A percentile compares a stretch with the other conserved stretches of the same genome.
Conservation (phyloP, 192 early-diverging fungal species). For the Phlyctochytrium bullatum region DNA sequence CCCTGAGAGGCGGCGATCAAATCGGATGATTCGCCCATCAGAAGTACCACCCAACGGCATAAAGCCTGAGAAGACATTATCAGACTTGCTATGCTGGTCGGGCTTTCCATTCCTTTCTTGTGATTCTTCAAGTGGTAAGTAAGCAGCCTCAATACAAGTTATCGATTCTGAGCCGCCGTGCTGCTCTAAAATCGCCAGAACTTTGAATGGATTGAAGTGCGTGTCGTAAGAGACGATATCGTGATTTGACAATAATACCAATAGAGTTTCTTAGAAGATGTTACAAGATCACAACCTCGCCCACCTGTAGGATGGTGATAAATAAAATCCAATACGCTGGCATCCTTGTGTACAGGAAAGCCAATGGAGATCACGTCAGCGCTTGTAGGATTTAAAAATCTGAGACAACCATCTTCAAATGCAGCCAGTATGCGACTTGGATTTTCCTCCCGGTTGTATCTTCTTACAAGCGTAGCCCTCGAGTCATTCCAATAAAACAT, state of each 20-base stretch:
- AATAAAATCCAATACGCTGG: slow-evolving; percentile 6
- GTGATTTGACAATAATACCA: slow-evolving; percentile 3
- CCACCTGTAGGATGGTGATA: slow-evolving; percentile 19
- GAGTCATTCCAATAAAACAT: slow-evolving; percentile 22
- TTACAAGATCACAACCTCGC: slow-evolving; percentile 13
- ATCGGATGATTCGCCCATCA: too few relatives aligned
- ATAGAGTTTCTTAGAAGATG: slow-evolving; percentile 14
- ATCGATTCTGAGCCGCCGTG: neutral
- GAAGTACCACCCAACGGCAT: too few relatives aligned
- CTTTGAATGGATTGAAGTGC: slow-evolving; percentile 34
- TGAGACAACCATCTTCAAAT: slow-evolving; percentile 24
- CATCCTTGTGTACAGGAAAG: slow-evolving; percentile 34
- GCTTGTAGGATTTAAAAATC: slow-evolving; percentile 28
- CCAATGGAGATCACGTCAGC: slow-evolving; percentile 25
- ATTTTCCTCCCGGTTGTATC: neutral
- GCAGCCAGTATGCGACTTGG: slow-evolving; percentile 14
- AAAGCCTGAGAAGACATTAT: too few relatives aligned
- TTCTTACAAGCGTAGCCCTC: slow-evolving; percentile 9
- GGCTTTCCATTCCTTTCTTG: too few relatives aligned
- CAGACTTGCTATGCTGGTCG: too few relatives aligned
- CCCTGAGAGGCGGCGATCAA: too few relatives aligned
- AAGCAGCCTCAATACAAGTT: too few relatives aligned
- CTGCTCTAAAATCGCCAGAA: slow-evolving; percentile 22
- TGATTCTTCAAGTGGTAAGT: too few relatives aligned
- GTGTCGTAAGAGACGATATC: slow-evolving; percentile 25